Evolutionary conservation across 2,329 filamentous ascomycete species (phyloP).

Genomic region (Xylariaceae sp.): DNA sequence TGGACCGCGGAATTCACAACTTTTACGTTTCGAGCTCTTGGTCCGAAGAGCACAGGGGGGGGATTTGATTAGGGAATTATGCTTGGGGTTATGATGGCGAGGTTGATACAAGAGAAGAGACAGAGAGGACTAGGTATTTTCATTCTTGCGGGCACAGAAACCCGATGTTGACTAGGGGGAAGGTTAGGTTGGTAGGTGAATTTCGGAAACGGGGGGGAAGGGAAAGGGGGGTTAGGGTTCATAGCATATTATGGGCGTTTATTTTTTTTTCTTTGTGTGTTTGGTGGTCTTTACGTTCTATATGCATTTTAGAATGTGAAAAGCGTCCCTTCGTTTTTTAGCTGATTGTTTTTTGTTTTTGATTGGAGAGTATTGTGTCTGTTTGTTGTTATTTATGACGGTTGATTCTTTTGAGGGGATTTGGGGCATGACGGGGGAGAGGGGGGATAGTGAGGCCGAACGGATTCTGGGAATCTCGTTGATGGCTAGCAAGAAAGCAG

Average conservation of each 20-base stretch:
- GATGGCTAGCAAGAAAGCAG: no score
- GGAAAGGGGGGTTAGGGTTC: neutral
- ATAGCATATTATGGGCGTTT: neutral
- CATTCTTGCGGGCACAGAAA: neutral
- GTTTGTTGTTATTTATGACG: neutral
- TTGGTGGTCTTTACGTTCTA: neutral
- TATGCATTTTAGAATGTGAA: conserved; percentile 1
- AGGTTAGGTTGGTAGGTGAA: no score
- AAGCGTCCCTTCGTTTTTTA: neutral
- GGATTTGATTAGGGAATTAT: conserved; percentile 4
- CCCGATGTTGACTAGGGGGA: no score
- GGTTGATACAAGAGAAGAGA: neutral
- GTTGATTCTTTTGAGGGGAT: neutral
- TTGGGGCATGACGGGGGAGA: no score
- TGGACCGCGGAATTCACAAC: neutral
- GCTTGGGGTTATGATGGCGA: conserved; percentile 4
- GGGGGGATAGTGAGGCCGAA: no score
- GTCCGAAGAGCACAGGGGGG: neutral
- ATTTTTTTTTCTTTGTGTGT: neutral
- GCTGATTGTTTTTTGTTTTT: neutral
- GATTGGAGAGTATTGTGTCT: neutral
- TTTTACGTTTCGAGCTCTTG: conserved; percentile 8
- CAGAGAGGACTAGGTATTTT: conserved; percentile 1
- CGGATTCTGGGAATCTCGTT: no score
- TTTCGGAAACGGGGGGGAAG: neutral